Base-by-base conservation (phyloP, 192 early-diverging fungal species). In the Coemansia sp. region DNA sequence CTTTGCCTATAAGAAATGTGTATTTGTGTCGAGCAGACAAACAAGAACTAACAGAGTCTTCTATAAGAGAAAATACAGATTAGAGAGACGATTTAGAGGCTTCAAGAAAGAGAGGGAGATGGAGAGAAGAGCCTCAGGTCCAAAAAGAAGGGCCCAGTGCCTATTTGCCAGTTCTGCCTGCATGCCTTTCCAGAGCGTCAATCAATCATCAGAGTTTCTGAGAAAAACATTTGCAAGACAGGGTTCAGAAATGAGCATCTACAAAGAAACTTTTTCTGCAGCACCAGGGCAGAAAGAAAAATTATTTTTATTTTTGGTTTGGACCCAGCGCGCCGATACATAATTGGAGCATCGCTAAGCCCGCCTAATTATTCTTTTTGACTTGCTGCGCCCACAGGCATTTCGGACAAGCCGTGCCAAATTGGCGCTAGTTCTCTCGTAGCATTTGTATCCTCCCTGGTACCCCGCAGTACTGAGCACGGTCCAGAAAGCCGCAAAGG, bases 261-360 rank as follows among this genome's bases (percentile, higher is more conserved):
- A 57, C 55, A 57, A 57, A 57, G 55, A 57, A 57, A 57, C 4
- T 14, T 42, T n/a, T 42, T 42, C 39, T 42, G 39, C 39, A 42
- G 39, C 39, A 8, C 11, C 39, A 42, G 39, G 39, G 39, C 39
- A 42, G 39, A 42, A 42, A 42, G 39, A 42, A 16, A 42, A 42
- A 16, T 13, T 34, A 6, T 34, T 34, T 13, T 42, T 42, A 42
- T 42, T 42, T 42, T 42, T 42, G 14, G 2, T 3, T 16, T 9
- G 14, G 13, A 10, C 14, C 39, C 14, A 16, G 39, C 39, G 5
- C n/a, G n/a, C n/a, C n/a, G n/a, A n/a, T n/a, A n/a, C 3, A 42
- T 42, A 14, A 42, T 42, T 10, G 39, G 13, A 42, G 39, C 39
- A 42, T 42, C 13, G 5, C 13, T 16, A 42, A 42, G 11, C 8